A percentile compares a stretch with the other conserved stretches of the same genome.
Evolutionary conservation across 2,329 filamentous ascomycete species (phyloP).

Genomic region (Colletotrichum trifolii): DNA sequence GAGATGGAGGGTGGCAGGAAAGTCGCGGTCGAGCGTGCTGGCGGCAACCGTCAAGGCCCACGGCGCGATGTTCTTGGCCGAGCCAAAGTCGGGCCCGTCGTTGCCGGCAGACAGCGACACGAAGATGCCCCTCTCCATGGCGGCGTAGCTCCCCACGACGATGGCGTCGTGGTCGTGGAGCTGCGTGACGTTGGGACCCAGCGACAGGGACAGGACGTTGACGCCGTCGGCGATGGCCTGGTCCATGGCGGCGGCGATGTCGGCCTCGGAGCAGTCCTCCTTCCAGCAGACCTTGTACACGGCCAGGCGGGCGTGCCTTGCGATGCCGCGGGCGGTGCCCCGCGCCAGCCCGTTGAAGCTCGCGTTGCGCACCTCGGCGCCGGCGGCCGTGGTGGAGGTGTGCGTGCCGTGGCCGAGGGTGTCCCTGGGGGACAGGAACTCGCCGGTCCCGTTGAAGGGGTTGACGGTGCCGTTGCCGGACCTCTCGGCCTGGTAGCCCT

Average conservation of each 20-base stretch:
- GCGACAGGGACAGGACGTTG: constrained; percentile 8
- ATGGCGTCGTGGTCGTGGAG: neutral
- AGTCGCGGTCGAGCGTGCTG: constrained; percentile 29
- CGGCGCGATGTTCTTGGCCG: neutral
- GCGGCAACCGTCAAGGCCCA: constrained; percentile 20
- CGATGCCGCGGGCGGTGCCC: constrained; percentile 23
- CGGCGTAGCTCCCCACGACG: constrained; percentile 10
- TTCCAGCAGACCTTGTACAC: constrained; percentile 21
- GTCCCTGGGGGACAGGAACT: constrained; percentile 9
- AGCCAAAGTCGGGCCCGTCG: neutral
- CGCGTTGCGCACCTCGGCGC: constrained; percentile 8
- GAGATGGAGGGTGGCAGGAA: constrained; percentile 15
- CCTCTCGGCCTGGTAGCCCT: constrained; percentile 1
- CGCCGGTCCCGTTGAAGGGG: too few species aligned
- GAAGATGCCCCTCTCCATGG: constrained; percentile 18
- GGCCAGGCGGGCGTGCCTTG: constrained; percentile 12
- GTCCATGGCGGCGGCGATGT: constrained; percentile 21
- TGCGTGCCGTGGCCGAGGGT: constrained; percentile 20
- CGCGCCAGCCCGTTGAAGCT: constrained; percentile 8
- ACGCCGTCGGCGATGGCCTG: constrained; percentile 26
- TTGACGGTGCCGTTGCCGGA: too few species aligned
- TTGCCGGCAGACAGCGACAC: constrained; percentile 9
- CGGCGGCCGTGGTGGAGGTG: constrained; percentile 20
- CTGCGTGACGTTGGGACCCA: neutral
- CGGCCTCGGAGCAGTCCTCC: constrained; percentile 11